Base-by-base conservation (phyloP, 2,329 filamentous ascomycete species). In the Neofusicoccum cordaticola region DNA sequence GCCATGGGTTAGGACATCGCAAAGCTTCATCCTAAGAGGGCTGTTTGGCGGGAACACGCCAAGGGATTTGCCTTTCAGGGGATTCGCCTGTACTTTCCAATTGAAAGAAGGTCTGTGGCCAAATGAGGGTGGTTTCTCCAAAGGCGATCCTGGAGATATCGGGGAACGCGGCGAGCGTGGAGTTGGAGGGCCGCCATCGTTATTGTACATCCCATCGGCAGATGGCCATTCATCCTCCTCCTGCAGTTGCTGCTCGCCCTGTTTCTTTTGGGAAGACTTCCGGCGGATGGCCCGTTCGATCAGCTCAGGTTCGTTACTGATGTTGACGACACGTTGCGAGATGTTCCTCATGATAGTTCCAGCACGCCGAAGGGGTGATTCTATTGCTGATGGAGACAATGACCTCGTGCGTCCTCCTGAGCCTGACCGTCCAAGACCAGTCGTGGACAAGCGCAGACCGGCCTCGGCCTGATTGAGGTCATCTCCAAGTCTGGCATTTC, bases 251-350 rank as follows among this genome's bases (percentile, higher is more conserved):
- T 68, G 78, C 78, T 65, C 84, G 82, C 34, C 85, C 81, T 65
- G 84, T 82, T 56, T 78, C 83, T 63, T 86, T 73, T 74, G 85
- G 75, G 86, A 75, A 79, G 89, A 75, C 81, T 88, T 81, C 53
- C 86, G 83, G 47, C 86, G 84, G 27, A 88, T 83, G 60, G 86
- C 88, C 67, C 90, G 88, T 74, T 97, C 92, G 15, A 93, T 83
- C 19, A 91, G 81, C 70, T 97, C 92, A 4, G 89, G 90, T 72
- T 98, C 95, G 74, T 96, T 96, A 78, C 93, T 97, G 71, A 99
- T 86, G 73, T 98, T 98, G 73, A 99, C 95, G 64, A 99, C 93
- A 81, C 95, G 92, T 80, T 97, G 93, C 37, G 96, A 98, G 88
- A 99, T 96, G 69, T 87, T 88, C 68, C 82, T 77, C 73, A 84